A percentile compares a stretch with the other conserved stretches of the same genome.
Evolutionary conservation across 2,329 filamentous ascomycete species (phyloP).

Genomic region (Fusarium algeriense): DNA sequence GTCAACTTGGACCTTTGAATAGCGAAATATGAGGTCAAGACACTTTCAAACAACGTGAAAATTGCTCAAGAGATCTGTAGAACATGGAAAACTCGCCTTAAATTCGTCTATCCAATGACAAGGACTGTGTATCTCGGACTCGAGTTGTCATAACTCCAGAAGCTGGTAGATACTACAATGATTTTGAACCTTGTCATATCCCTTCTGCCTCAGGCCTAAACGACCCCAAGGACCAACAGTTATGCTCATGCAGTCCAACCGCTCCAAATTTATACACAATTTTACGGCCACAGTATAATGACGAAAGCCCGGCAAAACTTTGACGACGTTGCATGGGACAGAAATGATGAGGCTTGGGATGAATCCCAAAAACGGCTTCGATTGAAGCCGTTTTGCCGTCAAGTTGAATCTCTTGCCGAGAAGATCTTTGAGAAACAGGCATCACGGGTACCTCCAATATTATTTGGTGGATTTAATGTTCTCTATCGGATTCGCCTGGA

Average conservation of each 20-base stretch:
- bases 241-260: not conserved
- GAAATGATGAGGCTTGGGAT: slow-evolving; percentile 8
- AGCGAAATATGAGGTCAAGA: too few relatives aligned
- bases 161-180: too few relatives aligned
- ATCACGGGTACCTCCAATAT: slow-evolving; percentile 6
- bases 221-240: not conserved
- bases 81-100: too few relatives aligned
- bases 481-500: slow-evolving; percentile 8
- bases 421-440: not conserved
- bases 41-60: too few relatives aligned
- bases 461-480: slow-evolving; percentile 9
- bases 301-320: slow-evolving; percentile 12
- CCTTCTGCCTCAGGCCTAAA: not conserved
- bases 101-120: too few relatives aligned
- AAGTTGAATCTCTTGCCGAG: slow-evolving; percentile 5
- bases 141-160: too few relatives aligned
- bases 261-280: not conserved
- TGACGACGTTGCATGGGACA: not conserved
- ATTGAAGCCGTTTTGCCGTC: not conserved
- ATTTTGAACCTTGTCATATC: not conserved
- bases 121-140: too few relatives aligned
- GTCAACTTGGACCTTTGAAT: too few relatives aligned
- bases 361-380: slow-evolving; percentile 2
- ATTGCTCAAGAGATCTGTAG: too few relatives aligned
- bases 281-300: not conserved